phyloP scores from a whole-genome alignment of 148 eudicot species.

The Suaeda aralocaspica region DNA sequence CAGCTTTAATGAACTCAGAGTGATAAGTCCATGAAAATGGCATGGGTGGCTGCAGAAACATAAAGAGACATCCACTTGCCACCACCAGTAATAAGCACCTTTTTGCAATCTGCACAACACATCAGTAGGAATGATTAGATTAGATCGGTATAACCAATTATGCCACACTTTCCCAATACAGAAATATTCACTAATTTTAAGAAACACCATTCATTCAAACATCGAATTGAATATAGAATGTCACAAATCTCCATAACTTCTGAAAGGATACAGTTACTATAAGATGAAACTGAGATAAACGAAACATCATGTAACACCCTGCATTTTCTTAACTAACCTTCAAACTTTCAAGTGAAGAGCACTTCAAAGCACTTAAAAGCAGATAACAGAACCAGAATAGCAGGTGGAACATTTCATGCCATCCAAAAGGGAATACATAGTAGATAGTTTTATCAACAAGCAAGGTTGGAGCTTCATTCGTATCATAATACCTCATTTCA shows the following conservation, averaged over 20 bases:
- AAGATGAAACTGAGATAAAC: neutral
- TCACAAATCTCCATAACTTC: neutral
- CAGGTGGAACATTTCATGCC: neutral
- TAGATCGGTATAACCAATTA: slow-evolving; percentile 6
- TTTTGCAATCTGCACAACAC: slow-evolving; percentile 68
- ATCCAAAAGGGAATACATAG: neutral
- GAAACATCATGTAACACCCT: neutral
- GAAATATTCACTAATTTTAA: neutral
- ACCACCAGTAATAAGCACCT: slow-evolving; percentile 79
- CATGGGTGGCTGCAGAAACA: slow-evolving; percentile 86
- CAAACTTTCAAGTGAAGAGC: neutral
- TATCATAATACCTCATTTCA: neutral
- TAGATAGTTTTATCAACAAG: neutral
- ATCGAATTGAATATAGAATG: neutral
- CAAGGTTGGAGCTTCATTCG: no score
- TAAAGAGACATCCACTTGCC: slow-evolving; percentile 73
- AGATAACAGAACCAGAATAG: neutral
- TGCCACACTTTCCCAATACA: neutral
- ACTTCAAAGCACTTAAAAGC: neutral
- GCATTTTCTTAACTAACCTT: neutral
- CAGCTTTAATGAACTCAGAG: slow-evolving; percentile 78
- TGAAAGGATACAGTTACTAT: no score
- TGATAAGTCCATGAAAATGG: slow-evolving; percentile 74
- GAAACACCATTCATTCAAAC: neutral
- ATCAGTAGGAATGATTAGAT: slow-evolving; percentile 1